Conservation (phyloP, 345 rosid genomes). For the Ceriops tagal region DNA sequence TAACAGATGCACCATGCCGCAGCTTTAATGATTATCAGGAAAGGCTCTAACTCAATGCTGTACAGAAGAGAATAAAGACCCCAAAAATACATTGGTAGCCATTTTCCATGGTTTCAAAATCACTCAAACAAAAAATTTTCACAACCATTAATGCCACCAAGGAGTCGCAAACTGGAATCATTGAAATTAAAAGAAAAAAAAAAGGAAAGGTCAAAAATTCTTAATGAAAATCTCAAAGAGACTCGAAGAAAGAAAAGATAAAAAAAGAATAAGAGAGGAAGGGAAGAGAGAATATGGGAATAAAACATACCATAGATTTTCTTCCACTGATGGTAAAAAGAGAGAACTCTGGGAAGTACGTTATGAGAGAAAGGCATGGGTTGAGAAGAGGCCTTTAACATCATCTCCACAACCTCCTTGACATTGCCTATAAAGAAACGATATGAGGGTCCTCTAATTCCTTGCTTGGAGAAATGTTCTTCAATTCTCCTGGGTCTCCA, state of each 20-base stretch:
- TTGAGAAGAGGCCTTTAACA: slow-evolving; percentile 81
- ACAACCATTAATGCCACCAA: neutral
- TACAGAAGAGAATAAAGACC: neutral
- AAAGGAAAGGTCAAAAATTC: too few species aligned
- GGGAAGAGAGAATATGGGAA: neutral
- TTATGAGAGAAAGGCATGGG: slow-evolving; percentile 99
- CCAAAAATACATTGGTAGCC: neutral
- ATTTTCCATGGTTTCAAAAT: neutral
- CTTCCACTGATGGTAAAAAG: slow-evolving; percentile 95
- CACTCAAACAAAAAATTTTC: neutral
- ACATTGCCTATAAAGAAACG: slow-evolving; percentile 93
- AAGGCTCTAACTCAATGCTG: neutral
- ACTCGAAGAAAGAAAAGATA: neutral
- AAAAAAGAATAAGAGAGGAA: neutral
- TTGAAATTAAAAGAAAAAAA: neutral
- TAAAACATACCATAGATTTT: slow-evolving; percentile 69
- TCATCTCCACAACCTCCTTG: slow-evolving; percentile 85
- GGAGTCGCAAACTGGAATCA: neutral
- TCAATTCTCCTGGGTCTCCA: slow-evolving; percentile 93
- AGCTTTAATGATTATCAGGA: slow-evolving; percentile 14
- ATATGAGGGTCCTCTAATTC: slow-evolving; percentile 96
- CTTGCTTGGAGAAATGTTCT: slow-evolving; percentile 89
- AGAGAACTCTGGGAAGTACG: slow-evolving; percentile 89
- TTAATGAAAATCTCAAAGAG: neutral
- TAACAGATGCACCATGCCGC: slow-evolving; percentile 14